Base-by-base conservation (phyloP, 495 filamentous ascomycete genomes). In the Penicillium antarcticum region DNA sequence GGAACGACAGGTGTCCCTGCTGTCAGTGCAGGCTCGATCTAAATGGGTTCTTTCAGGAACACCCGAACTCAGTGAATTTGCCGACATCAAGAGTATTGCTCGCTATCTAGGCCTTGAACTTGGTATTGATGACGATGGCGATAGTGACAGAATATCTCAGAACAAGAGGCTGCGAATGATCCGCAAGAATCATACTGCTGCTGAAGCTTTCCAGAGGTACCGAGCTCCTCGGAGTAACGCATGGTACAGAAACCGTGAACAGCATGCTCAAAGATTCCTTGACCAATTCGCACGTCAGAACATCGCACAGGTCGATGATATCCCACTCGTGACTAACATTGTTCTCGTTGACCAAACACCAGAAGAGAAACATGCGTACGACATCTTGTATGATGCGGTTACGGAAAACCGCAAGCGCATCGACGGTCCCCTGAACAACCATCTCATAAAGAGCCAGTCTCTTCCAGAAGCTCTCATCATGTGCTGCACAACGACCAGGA, bases 1-100 rank as follows among this genome's bases (percentile, higher is more conserved):
- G 17, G 55, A 69, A 5, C 57, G 64, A 33, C 61, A 65, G 21
- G 42, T 55, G 0, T 48, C 66, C 5, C 46, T 81, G 4, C 48
- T 62, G 2, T 55, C 58, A 1, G 46, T 83, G 1, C 51, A 73
- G 5, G 75, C 80, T 21, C 67, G 71, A 39, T 77, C 78, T 9
- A 81, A 79, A 48, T 90, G 87, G 87, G 69, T 86, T 18, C 64
- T 90, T 1, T 88, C 86, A 0, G 87, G 80, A 3, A 90, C 87
- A 1, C 87, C 86, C 0, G 71, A 72, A 1, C 61, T 86, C 0
- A 66, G 66, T 5, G 76, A 80, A 36, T 82, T 88, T 46, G 70
- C 70, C 11, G 82, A 86, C 42, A 65, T 88, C 18, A 83, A 83
- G 38, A 68, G 63, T 3, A 81, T 86, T 29, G 82, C 81, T 2